These are phyloP conservation scores for Beauveria sp. DNA, from an alignment of 2,329 filamentous ascomycete genomes.

Conservation along the genomic window DNA sequence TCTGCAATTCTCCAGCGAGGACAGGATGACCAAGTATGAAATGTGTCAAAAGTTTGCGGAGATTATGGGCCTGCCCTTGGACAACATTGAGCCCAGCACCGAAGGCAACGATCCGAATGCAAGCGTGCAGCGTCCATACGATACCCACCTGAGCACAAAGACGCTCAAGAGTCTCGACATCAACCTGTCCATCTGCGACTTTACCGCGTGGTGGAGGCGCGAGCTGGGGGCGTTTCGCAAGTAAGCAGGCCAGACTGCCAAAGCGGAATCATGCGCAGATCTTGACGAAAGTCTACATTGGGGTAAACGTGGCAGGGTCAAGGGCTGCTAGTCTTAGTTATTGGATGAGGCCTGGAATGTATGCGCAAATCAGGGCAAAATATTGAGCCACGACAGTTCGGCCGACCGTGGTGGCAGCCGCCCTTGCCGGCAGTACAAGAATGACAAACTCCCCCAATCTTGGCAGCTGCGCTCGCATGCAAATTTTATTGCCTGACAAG, in stretches of 20 bases:
- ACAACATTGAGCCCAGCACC: conserved; percentile 60
- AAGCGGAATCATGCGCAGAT: not conserved
- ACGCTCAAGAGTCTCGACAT: conserved; percentile 66
- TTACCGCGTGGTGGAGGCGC: conserved; percentile 72
- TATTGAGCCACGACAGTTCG: not conserved
- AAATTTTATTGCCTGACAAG: not conserved
- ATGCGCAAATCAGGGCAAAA: not conserved
- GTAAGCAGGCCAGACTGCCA: conserved; percentile 22
- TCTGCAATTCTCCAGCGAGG: conserved; percentile 81
- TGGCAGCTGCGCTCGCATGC: not conserved
- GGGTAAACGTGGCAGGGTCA: not conserved
- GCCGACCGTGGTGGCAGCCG: not conserved
- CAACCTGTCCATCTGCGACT: conserved; percentile 65
- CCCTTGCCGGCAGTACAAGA: not conserved
- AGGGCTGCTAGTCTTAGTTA: not conserved
- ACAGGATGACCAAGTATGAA: conserved; percentile 81
- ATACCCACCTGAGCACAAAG: conserved; percentile 78
- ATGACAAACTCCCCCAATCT: not conserved
- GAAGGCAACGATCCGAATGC: conserved; percentile 66
- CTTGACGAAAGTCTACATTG: not conserved
- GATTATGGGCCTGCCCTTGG: conserved; percentile 67
- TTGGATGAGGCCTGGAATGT: not conserved
- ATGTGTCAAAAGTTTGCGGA: conserved; percentile 73
- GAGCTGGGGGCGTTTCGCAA: conserved; percentile 52
- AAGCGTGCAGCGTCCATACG: conserved; percentile 71